Evolutionary conservation across 176 grass and related monocot species (phyloP), one percentile per base, ranked within the genome.

Genomic region (Bolboschoenus planiculmis): DNA sequence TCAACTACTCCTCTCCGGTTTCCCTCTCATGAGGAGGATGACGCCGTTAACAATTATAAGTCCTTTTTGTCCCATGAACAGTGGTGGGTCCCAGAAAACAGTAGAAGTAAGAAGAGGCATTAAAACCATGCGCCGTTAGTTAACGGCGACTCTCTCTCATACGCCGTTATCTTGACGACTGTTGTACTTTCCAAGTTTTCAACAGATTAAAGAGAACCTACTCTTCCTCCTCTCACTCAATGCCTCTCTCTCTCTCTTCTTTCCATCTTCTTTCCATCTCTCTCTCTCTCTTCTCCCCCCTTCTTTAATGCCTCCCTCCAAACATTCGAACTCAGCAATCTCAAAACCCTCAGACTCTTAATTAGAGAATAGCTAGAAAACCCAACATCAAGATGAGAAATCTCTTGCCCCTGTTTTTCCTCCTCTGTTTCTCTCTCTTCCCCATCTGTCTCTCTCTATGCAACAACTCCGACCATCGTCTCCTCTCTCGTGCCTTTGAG

Each of bases 401-500:
- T 29, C 20, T 71, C 64, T 29, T 73, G 53, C 10, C 70, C 37
- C 39, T 71, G 56, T 29, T 78, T 31, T 36, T 62, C 10, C 67
- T 84, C 31, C 29, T 60, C 47, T 56, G 56, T 5, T 13, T 60
- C 50, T 80, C 85, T 23, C n/a, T 61, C 34, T 31, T 60, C 34
- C 67, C 86, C 29, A 40, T 56, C 10, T 74, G 83, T 83, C 57
- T 10, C 0, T 84, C 86, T 13, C 23, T 37, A 60, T 83, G 57
- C 54, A 16, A 87, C 73, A 70, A 0, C 65, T 70, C 65, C 36
- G 95, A 97, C 83, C 42, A 76, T 20, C 42, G 11, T 2, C 1
- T 63, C 76, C 37, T 97, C 77, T 55, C 83, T 78, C 66, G 80
- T 1, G 91, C 92, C 84, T 94, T 97, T 88, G 2, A 5, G 16